A percentile compares a stretch with the other conserved stretches of the same genome.
These are phyloP conservation scores for Rutidosis leptorrhynchoides DNA, from an alignment of 129 eudicot genomes.

Conservation along the genomic window DNA sequence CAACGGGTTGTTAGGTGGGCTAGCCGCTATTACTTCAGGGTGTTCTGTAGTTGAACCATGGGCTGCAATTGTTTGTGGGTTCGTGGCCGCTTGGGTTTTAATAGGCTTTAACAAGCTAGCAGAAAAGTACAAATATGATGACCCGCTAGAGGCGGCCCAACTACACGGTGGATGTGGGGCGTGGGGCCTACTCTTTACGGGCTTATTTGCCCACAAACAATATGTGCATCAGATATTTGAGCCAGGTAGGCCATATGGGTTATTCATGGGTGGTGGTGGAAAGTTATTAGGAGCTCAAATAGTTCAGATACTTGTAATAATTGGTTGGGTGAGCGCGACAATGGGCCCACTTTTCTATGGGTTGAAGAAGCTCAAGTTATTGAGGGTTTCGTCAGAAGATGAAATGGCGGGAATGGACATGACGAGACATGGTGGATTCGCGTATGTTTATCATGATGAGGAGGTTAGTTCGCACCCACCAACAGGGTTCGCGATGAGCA, in stretches of 20 bases:
- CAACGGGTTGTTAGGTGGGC: slow-evolving; percentile 61
- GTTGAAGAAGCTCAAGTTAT: slow-evolving; percentile 41
- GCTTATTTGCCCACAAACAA: slow-evolving; percentile 42
- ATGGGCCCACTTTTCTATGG: slow-evolving; percentile 55
- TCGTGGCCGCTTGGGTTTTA: slow-evolving; percentile 62
- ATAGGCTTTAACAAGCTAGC: slow-evolving; percentile 62
- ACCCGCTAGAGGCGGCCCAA: slow-evolving; percentile 71
- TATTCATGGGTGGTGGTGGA: slow-evolving; percentile 72
- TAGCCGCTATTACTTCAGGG: slow-evolving; percentile 69
- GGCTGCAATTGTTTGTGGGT: slow-evolving; percentile 69
- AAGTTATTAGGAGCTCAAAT: slow-evolving; percentile 56
- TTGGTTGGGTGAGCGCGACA: slow-evolving; percentile 62
- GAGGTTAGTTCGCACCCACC: slow-evolving; percentile 41
- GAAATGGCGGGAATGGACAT: slow-evolving; percentile 66
- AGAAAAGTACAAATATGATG: slow-evolving; percentile 51
- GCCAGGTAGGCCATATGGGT: slow-evolving; percentile 46
- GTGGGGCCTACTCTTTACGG: slow-evolving; percentile 66
- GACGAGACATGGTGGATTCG: slow-evolving; percentile 67
- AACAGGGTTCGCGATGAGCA: slow-evolving; percentile 33
- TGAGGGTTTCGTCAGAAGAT: slow-evolving; percentile 55
- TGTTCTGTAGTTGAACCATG: slow-evolving; percentile 73
- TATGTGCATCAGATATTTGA: slow-evolving; percentile 45
- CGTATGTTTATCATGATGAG: slow-evolving; percentile 57
- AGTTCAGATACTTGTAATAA: slow-evolving; percentile 44
- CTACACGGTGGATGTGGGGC: slow-evolving; percentile 69